A percentile compares a stretch with the other conserved stretches of the same genome.
Evolutionary conservation across 768 basidiomycete genomes (phyloP).

Genomic region (Boletales sp.): DNA sequence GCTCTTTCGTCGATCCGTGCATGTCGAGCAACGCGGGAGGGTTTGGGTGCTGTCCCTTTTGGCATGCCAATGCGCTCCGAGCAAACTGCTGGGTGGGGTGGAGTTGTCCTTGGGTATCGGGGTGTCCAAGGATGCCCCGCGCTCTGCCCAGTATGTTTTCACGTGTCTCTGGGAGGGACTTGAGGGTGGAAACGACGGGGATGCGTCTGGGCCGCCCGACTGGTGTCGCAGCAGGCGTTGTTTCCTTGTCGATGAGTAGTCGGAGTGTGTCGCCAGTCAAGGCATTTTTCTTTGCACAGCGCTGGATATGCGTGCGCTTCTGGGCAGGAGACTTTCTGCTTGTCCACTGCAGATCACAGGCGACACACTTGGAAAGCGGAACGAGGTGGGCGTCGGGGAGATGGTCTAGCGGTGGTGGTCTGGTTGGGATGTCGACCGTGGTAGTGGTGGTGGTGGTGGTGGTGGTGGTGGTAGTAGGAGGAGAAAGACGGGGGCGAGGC

Average conservation of each 20-base stretch:
- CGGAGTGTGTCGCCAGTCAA: slow-evolving; percentile 54
- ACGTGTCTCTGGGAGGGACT: slow-evolving; percentile 46
- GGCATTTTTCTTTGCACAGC: slow-evolving; percentile 61
- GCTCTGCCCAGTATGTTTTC: slow-evolving; percentile 38
- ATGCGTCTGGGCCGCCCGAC: slow-evolving; percentile 43
- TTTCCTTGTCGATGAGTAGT: slow-evolving; percentile 48
- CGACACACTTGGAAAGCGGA: slow-evolving; percentile 54
- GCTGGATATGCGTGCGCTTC: slow-evolving; percentile 64
- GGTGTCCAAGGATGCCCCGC: slow-evolving; percentile 29
- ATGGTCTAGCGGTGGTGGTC: slow-evolving; percentile 18
- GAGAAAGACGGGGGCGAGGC: not conserved
- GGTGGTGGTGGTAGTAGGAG: not conserved
- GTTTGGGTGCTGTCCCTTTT: not conserved
- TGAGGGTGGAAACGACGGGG: slow-evolving; percentile 41
- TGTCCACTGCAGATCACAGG: slow-evolving; percentile 68
- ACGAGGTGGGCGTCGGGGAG: slow-evolving; percentile 47
- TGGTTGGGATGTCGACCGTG: not conserved
- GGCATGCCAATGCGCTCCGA: slow-evolving; percentile 25
- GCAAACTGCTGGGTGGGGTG: too few relatives aligned
- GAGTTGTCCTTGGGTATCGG: not conserved
- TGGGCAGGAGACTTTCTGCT: slow-evolving; percentile 56
- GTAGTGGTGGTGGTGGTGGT: not conserved
- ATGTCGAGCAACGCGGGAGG: not conserved
- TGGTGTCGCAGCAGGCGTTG: slow-evolving; percentile 31
- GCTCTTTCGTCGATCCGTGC: slow-evolving; percentile 4